These are phyloP conservation scores for Barnettozyma vustinii DNA, from an alignment of 805 yeast species.

Conservation along the genomic window DNA sequence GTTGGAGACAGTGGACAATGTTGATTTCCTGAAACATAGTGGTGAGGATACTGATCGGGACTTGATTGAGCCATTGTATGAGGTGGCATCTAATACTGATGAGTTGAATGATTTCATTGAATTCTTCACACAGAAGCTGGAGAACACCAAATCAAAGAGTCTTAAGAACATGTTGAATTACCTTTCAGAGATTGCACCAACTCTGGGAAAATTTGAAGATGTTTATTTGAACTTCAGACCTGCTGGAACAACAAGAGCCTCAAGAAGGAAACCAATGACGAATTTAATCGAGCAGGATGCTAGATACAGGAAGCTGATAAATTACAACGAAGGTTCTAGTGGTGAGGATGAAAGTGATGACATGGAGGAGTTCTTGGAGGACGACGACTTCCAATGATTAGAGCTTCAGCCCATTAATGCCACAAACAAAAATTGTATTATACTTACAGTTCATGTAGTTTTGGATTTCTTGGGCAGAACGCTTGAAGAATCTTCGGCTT, in stretches of 20 bases:
- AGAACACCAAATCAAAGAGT: constrained; percentile 1
- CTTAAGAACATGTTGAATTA: constrained; percentile 11
- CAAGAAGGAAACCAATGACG: constrained; percentile 16
- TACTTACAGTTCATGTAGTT: neutral
- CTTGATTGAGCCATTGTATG: constrained; percentile 24
- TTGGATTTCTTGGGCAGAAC: neutral
- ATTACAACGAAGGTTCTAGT: constrained; percentile 14
- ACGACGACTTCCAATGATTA: constrained; percentile 8
- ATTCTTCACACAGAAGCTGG: constrained; percentile 8
- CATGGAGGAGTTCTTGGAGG: constrained; percentile 9
- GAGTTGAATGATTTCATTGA: constrained; percentile 14
- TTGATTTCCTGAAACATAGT: neutral
- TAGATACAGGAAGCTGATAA: constrained; percentile 11
- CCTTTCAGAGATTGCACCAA: constrained; percentile 11
- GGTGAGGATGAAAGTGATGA: constrained; percentile 7
- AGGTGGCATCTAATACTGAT: constrained; percentile 15
- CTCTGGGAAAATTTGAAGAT: constrained; percentile 16
- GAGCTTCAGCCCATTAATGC: neutral
- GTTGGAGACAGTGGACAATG: constrained; percentile 2
- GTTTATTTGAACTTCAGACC: constrained; percentile 12
- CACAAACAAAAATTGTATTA: neutral
- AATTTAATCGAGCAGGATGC: constrained; percentile 17
- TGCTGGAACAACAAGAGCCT: constrained; percentile 11
- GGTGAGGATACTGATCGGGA: neutral
- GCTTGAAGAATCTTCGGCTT: neutral